Percentiles rank a stretch among this genome's conserved stretches.
Evolutionary conservation across 192 early-diverging fungal genomes (phyloP).

Genomic region (Podila epicladia): DNA sequence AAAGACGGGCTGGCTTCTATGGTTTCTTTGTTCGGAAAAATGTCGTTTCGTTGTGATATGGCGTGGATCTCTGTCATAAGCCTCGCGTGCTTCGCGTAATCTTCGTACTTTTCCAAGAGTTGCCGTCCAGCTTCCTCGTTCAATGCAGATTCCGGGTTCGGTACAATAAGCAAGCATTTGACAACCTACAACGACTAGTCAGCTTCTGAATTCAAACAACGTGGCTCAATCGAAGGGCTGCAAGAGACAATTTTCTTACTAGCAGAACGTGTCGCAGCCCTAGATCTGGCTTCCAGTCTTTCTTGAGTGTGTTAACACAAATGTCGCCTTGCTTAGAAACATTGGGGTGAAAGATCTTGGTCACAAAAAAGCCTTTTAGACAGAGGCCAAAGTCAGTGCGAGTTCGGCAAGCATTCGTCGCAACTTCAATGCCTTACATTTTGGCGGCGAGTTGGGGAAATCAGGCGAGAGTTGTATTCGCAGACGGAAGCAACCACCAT

Average conservation of each 20-base stretch:
- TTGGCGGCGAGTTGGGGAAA: constrained; percentile 88
- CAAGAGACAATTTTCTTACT: constrained; percentile 52
- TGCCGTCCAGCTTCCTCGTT: constrained; percentile 96
- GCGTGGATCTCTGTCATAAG: constrained; percentile 89
- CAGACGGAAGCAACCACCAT: constrained; percentile 80
- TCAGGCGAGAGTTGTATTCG: constrained; percentile 73
- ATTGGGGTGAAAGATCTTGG: constrained; percentile 98
- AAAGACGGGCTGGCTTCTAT: no score
- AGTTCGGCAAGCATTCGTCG: neutral
- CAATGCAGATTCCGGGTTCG: constrained; percentile 95
- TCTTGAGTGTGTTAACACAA: constrained; percentile 96
- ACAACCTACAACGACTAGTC: constrained; percentile 70
- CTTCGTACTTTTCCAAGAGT: constrained; percentile 87
- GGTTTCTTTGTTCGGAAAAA: no score
- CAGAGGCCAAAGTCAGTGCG: neutral
- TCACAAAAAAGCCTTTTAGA: constrained; percentile 76
- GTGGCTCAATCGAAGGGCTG: constrained; percentile 6
- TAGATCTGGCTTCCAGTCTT: constrained; percentile 93
- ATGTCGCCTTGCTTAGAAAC: constrained; percentile 90
- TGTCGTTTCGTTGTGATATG: no score
- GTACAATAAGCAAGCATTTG: constrained; percentile 93
- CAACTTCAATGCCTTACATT: constrained; percentile 59
- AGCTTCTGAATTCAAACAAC: neutral
- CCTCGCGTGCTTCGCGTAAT: constrained; percentile 82
- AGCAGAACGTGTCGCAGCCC: constrained; percentile 87